Evolutionary conservation across 2,329 filamentous ascomycete species (phyloP).

Genomic region (Cytospora schulzeri): DNA sequence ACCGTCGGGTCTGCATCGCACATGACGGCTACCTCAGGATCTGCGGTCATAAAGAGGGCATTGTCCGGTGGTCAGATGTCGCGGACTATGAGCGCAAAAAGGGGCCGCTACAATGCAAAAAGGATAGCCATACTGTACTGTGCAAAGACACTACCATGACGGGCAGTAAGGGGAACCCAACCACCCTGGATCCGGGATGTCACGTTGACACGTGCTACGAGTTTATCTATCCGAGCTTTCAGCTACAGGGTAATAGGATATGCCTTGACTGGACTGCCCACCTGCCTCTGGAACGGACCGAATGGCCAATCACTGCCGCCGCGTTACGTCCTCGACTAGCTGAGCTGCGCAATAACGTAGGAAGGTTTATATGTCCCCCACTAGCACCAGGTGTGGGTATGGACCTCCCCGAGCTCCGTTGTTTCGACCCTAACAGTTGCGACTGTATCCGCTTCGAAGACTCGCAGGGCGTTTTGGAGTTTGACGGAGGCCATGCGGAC

Average conservation of each 20-base stretch:
- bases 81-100: background rate
- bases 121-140: background rate
- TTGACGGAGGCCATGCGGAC: background rate
- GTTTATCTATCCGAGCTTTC: background rate
- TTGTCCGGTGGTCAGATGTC: constrained; percentile 1
- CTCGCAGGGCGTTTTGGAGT: background rate
- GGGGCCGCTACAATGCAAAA: background rate
- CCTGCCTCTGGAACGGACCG: background rate
- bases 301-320: background rate
- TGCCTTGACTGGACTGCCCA: constrained; percentile 8
- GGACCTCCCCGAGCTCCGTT: constrained; percentile 14
- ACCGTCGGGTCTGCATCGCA: constrained; percentile 2
- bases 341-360: background rate
- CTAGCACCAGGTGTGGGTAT: background rate
- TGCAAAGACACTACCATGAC: background rate
- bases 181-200: background rate
- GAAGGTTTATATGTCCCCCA: constrained; percentile 5
- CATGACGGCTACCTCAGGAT: constrained; percentile 7
- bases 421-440: constrained; percentile 9
- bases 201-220: background rate
- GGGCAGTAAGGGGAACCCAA: too few species aligned
- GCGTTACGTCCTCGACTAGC: background rate
- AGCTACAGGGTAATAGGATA: background rate
- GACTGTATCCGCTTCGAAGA: constrained; percentile 1
- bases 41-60: constrained; percentile 3